Conservation (phyloP, 2,329 filamentous ascomycete species). For the Fusarium caatingaense region DNA sequence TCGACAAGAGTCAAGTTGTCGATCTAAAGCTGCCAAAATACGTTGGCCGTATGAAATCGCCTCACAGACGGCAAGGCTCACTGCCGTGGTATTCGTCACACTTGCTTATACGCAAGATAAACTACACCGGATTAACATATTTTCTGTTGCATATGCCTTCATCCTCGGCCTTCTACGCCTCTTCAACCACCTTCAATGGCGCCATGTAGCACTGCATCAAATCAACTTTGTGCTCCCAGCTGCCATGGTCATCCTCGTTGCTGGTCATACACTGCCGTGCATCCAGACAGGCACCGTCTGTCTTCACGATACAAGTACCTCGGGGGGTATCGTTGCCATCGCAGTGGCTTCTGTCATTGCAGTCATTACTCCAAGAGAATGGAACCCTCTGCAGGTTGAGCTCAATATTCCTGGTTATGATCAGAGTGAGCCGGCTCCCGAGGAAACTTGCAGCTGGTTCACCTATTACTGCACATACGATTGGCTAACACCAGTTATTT, state of each 20-base stretch:
- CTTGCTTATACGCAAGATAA: constrained; percentile 51
- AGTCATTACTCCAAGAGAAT: constrained; percentile 61
- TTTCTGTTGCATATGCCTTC: constrained; percentile 56
- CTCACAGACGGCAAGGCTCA: constrained; percentile 55
- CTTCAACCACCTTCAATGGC: constrained; percentile 56
- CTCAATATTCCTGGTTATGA: constrained; percentile 54
- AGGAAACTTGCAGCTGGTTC: constrained; percentile 66
- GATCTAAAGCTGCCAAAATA: constrained; percentile 53
- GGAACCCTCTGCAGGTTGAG: constrained; percentile 58
- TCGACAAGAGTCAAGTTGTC: constrained; percentile 41
- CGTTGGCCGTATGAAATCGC: constrained; percentile 57
- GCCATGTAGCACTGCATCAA: constrained; percentile 60
- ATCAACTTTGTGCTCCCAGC: constrained; percentile 59
- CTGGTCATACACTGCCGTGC: constrained; percentile 58
- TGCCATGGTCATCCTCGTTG: constrained; percentile 51
- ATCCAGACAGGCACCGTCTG: constrained; percentile 52
- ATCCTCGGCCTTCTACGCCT: constrained; percentile 58
- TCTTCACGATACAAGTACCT: constrained; percentile 46
- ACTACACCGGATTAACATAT: constrained; percentile 53
- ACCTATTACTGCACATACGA: constrained; percentile 63
- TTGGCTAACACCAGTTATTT: constrained; percentile 62
- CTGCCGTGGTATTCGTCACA: constrained; percentile 55
- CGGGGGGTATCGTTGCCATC: constrained; percentile 53
- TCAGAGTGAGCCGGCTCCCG: constrained; percentile 58
- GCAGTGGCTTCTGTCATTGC: constrained; percentile 55